phyloP scores from a whole-genome alignment of 2,329 filamentous ascomycete genomes.

The Aspergillus aculeatinus region DNA sequence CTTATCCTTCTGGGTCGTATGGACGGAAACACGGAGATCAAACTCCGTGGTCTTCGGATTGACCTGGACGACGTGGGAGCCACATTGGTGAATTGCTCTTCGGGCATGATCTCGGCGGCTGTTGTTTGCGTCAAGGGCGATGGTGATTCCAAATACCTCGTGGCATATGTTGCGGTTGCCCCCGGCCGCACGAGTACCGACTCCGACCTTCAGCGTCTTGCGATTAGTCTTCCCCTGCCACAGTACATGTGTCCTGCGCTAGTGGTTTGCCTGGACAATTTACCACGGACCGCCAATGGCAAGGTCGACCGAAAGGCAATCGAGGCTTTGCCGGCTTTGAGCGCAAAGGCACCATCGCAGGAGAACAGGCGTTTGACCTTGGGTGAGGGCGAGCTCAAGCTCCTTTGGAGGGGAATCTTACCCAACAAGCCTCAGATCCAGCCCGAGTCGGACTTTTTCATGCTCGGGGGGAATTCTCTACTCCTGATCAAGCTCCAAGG shows the following conservation, averaged over 20 bases:
- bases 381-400: slow-evolving; percentile 13
- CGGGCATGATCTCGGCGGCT: not conserved
- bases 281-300: not conserved
- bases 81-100: slow-evolving; percentile 17
- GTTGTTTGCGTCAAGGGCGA: slow-evolving; percentile 1
- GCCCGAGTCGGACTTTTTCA: slow-evolving; percentile 32
- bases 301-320: not conserved
- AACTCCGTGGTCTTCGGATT: slow-evolving; percentile 33
- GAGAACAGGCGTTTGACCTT: slow-evolving; percentile 4
- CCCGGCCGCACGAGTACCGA: not conserved
- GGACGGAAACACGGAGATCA: slow-evolving; percentile 23
- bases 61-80: slow-evolving; percentile 48
- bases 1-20: slow-evolving; percentile 27
- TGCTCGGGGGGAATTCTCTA: slow-evolving; percentile 38
- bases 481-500: slow-evolving; percentile 31
- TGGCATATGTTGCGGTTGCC: not conserved
- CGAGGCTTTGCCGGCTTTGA: not conserved
- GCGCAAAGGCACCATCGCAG: not conserved
- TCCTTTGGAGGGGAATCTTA: slow-evolving; percentile 24
- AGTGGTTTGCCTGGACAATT: not conserved
- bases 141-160: not conserved
- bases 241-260: not conserved
- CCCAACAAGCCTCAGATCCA: not conserved
- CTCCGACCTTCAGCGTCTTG: not conserved
- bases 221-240: not conserved